Percentiles rank a stretch among this genome's conserved stretches.
Conservation (phyloP, 2,329 filamentous ascomycete genomes). For the Aureobasidium sp. region DNA sequence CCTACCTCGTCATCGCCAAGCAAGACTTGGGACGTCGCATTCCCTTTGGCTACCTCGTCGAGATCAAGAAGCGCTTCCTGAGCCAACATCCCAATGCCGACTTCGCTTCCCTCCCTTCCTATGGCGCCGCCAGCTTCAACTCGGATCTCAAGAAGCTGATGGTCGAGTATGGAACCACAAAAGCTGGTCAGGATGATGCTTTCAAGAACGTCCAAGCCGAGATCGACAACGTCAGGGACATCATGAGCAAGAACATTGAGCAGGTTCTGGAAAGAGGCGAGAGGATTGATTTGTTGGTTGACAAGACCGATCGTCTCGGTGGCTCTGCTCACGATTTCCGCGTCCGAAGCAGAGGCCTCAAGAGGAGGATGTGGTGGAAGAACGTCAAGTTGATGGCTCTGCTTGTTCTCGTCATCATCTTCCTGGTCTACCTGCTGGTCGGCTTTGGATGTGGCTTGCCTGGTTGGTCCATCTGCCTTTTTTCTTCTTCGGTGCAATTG, state of each 20-base stretch:
- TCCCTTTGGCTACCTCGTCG: slow-evolving; percentile 84
- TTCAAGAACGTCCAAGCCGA: slow-evolving; percentile 76
- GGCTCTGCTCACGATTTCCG: slow-evolving; percentile 85
- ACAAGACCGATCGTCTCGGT: slow-evolving; percentile 90
- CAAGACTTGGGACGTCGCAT: slow-evolving; percentile 75
- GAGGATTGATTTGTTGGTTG: slow-evolving; percentile 84
- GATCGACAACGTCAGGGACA: slow-evolving; percentile 84
- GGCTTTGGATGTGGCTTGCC: slow-evolving; percentile 66
- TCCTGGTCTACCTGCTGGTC: slow-evolving; percentile 62
- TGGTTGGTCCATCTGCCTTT: slow-evolving; percentile 29
- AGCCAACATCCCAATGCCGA: slow-evolving; percentile 60
- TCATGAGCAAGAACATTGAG: slow-evolving; percentile 95
- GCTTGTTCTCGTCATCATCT: slow-evolving; percentile 61
- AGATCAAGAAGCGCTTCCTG: slow-evolving; percentile 84
- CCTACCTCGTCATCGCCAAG: slow-evolving; percentile 84
- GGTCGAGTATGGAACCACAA: slow-evolving; percentile 74
- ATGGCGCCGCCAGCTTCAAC: slow-evolving; percentile 87
- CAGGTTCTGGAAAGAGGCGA: slow-evolving; percentile 81
- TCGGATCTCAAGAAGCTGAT: slow-evolving; percentile 66
- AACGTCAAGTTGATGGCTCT: slow-evolving; percentile 91
- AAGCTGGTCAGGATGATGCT: slow-evolving; percentile 68
- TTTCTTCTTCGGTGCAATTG: not conserved
- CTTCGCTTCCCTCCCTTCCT: slow-evolving; percentile 72
- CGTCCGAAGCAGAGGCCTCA: slow-evolving; percentile 74
- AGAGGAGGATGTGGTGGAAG: slow-evolving; percentile 99